A percentile compares a stretch with the other conserved stretches of the same genome.
Evolutionary conservation across 179 eudicot genomes (phyloP).

Genomic region (Gypsophila paniculata): DNA sequence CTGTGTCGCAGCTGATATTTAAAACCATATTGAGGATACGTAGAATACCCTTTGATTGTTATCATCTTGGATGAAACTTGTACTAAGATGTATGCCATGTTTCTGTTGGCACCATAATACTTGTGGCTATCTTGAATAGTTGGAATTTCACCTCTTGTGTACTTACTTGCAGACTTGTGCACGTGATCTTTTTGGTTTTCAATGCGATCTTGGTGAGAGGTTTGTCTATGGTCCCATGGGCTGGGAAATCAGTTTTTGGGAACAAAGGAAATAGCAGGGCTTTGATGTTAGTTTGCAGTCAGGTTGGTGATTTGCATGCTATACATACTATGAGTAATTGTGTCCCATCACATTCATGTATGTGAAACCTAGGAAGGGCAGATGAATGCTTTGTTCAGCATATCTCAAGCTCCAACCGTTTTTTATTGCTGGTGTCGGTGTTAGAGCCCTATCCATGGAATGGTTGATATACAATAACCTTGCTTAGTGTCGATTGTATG

Average conservation of each 20-base stretch:
- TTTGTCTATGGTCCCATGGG: slow-evolving; percentile 48
- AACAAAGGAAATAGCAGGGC: slow-evolving; percentile 67
- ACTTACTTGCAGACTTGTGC: slow-evolving; percentile 52
- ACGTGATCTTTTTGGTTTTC: slow-evolving; percentile 49
- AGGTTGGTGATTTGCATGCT: slow-evolving; percentile 41
- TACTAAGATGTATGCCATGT: not conserved
- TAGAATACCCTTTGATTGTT: not conserved
- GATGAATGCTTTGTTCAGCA: not conserved
- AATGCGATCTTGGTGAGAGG: slow-evolving; percentile 52
- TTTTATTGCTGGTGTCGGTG: not conserved
- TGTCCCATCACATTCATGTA: not conserved
- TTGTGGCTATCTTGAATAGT: not conserved
- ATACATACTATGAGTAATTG: not conserved
- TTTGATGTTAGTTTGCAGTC: slow-evolving; percentile 74
- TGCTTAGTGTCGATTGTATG: not conserved
- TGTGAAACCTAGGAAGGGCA: not conserved
- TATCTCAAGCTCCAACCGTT: slow-evolving; percentile 4
- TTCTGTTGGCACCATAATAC: not conserved
- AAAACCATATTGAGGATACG: not conserved
- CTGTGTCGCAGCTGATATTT: too few species aligned
- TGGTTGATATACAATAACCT: not conserved
- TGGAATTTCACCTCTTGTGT: not conserved
- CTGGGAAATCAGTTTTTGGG: slow-evolving; percentile 58
- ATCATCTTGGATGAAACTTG: not conserved
- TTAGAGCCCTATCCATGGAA: too few species aligned